Base-by-base conservation (phyloP, 495 filamentous ascomycete genomes). In the Talaromyces liani region DNA sequence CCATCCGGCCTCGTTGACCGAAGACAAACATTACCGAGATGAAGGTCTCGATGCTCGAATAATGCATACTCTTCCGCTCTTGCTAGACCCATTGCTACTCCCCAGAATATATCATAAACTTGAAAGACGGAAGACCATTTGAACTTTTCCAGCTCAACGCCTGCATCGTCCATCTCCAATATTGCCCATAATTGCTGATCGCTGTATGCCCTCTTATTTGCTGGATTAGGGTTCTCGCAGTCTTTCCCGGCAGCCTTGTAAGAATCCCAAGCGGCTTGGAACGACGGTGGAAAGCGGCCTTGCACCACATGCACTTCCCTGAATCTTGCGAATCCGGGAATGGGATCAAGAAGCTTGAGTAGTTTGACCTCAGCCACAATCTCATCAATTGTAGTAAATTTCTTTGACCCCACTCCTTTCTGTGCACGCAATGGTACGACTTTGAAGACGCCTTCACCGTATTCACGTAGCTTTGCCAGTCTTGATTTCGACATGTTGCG, bases 241-340 rank as follows among this genome's bases (percentile, higher is more conserved):
- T 86, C 83, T 49, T 87, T 79, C 69, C 82, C 76, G 27, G 83
- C 78, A 71, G 85, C 83, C 68, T 83, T 75, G 53, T 83, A 80
- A 62, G 80, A 74, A 47, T 90, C 84, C 75, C 85, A 92, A 18
- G 91, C 91, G 36, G 81, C 75, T 29, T 86, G 77, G 56, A 94
- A 85, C 0, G 78, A 73, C 31, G 77, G 73, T 8, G 88, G 83
- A 9, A 90, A 86, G 18, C 82, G 82, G 0, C 92, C 92, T 67
- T 85, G 76, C 0, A 96, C 78, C 7, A 97, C 78, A 54, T 89
- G 86, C 6, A 89, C 83, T 53, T 89, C 87, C 68, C 92, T 85
- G 76, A 93, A 93, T n/a, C 87, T 81, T n/a, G 91, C 90, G 72
- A 95, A 97, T n/a, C 92, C 92, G 2, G 91, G 91, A 51, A 93